Evolutionary conservation across 2,329 filamentous ascomycete species (phyloP), one percentile per base, ranked within the genome.

Genomic region (Sarocladiaceae sp.): DNA sequence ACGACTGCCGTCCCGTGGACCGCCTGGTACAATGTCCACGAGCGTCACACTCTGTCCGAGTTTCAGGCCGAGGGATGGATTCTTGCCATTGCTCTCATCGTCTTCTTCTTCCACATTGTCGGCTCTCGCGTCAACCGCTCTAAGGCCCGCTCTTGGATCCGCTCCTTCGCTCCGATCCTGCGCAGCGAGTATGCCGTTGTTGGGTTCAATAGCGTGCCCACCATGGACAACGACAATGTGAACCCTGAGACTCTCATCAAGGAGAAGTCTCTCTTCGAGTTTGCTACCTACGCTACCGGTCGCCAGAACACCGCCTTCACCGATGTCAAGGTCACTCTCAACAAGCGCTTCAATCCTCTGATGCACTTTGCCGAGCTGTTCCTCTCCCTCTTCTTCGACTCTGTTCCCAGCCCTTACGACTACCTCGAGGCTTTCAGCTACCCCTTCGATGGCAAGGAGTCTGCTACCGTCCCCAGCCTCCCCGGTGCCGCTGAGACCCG

Each of bases 21-120:
- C 43, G 88, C 88, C 72, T 98, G 93, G 93, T 98, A 97, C 70
- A 88, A 89, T 46, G 73, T 97, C 49, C 93, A 95, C 76, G 90
- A 97, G 76, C 88, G 93, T 58, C 82, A 90, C 58, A 82, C 82
- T 20, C 70, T 83, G 48, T 76, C 74, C 58, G 93, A 98, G 64
- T 98, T 98, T 75, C 82, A 82, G 67, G 77, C 83, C 57, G 93
- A 98, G 70, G 84, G 86, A 48, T 69, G 89, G 62, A 85, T 98
- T 56, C 69, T 96, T 48, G 76, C 78, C 26, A 73, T 89, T 58
- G 79, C 96, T 54, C 59, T 82, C 44, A 52, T 95, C 44, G 77
- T 96, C 52, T 72, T 96, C 52, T 61, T 82, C 33, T 69, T 95
- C 50, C 90, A 97, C 62, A 67, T 94, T 58, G 80, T 88, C 69